phyloP scores from a whole-genome alignment of 176 grass and related monocot species.

The Oryza longistaminata region DNA sequence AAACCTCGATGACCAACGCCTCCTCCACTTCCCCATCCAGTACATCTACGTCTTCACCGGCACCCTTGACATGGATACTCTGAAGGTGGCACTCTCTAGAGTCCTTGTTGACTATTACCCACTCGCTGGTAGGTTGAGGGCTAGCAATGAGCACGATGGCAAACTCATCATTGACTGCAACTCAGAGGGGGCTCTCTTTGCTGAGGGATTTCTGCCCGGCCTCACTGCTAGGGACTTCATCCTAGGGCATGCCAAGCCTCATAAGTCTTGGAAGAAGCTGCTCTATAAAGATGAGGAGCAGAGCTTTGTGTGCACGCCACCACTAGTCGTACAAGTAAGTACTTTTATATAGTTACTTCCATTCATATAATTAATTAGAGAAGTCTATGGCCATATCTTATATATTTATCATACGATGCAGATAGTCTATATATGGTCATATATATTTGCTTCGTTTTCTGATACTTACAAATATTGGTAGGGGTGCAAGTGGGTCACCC shows the following conservation, averaged over 20 bases:
- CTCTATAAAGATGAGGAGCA: constrained; percentile 65
- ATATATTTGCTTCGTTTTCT: too few species aligned
- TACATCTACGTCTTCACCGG: constrained; percentile 71
- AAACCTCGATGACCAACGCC: constrained; percentile 88
- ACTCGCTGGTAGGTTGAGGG: constrained; percentile 58
- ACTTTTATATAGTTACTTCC: too few species aligned
- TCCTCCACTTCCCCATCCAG: constrained; percentile 93
- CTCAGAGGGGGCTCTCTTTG: constrained; percentile 74
- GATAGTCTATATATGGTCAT: too few species aligned
- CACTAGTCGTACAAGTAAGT: constrained; percentile 68
- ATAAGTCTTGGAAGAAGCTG: constrained; percentile 89
- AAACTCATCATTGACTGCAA: constrained; percentile 85
- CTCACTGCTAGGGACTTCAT: constrained; percentile 58
- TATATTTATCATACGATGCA: too few species aligned
- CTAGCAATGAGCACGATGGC: constrained; percentile 35
- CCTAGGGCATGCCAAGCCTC: constrained; percentile 29
- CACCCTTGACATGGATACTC: constrained; percentile 19
- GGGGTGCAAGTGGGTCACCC: too few species aligned
- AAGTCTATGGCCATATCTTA: too few species aligned
- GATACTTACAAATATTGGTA: too few species aligned
- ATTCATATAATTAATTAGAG: too few species aligned
- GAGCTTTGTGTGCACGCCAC: constrained; percentile 67
- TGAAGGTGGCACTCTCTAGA: constrained; percentile 47
- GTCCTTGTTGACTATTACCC: constrained; percentile 85
- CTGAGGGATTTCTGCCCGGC: constrained; percentile 38